Conservation (phyloP, 208 protist species). For the Trichomonas vaginalis region DNA sequence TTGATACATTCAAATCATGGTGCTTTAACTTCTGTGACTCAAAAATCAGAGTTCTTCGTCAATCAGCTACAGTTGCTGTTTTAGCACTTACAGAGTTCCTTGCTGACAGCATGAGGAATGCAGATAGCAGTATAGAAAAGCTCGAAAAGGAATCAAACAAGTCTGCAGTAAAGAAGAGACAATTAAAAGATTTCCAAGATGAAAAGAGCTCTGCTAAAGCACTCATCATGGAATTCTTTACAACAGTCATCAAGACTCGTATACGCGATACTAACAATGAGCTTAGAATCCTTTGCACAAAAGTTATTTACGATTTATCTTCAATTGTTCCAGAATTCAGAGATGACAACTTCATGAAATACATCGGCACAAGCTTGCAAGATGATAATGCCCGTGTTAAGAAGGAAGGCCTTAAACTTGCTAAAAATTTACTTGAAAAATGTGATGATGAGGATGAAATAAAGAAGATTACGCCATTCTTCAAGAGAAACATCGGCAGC, state of each 20-base stretch:
- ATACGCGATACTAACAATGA: neutral
- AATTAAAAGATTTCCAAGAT: neutral
- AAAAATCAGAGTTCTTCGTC: neutral
- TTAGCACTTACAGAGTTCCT: neutral
- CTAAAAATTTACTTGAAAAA: neutral
- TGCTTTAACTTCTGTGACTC: neutral
- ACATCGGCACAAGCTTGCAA: neutral
- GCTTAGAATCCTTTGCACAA: neutral
- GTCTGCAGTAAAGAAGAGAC: neutral
- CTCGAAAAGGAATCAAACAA: neutral
- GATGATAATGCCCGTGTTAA: neutral
- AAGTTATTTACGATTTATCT: neutral
- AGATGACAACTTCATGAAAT: neutral
- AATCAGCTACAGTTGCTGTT: neutral
- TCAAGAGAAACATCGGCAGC: neutral
- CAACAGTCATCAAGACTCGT: neutral
- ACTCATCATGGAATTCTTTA: neutral
- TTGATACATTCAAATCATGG: slow-evolving; percentile 2
- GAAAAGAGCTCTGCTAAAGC: neutral
- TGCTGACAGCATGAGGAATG: neutral
- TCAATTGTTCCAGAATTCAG: neutral
- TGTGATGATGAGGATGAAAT: neutral
- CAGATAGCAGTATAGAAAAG: neutral
- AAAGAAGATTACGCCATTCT: neutral
- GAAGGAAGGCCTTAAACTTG: neutral